Evolutionary conservation across 2,329 filamentous ascomycete genomes (phyloP).

Genomic region (Pezicula radicicola): DNA sequence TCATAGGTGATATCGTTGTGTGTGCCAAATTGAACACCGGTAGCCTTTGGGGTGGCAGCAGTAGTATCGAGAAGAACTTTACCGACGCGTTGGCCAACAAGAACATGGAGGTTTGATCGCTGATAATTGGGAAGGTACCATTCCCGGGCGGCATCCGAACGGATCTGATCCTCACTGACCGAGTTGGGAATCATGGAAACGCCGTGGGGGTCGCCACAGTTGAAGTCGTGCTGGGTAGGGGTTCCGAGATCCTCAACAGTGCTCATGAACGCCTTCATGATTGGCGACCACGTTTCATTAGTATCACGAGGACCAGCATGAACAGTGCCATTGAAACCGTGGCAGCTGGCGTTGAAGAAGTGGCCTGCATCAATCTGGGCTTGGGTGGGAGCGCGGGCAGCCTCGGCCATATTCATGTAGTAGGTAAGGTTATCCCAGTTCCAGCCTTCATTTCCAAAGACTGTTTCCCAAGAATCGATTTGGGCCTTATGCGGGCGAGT

Average conservation of each 20-base stretch:
- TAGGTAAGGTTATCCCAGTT: slow-evolving; percentile 2
- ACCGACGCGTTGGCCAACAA: slow-evolving; percentile 25
- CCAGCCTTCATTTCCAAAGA: slow-evolving; percentile 4
- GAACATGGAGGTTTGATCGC: slow-evolving; percentile 11
- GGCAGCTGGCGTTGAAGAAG: slow-evolving; percentile 18
- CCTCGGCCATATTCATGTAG: slow-evolving; percentile 11
- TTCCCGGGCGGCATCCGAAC: slow-evolving; percentile 25
- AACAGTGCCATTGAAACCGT: slow-evolving; percentile 22
- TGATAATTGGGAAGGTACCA: slow-evolving; percentile 25
- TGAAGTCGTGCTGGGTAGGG: slow-evolving; percentile 10
- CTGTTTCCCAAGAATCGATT: slow-evolving; percentile 7
- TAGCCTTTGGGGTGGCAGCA: slow-evolving; percentile 10
- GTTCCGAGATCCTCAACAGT: slow-evolving; percentile 8
- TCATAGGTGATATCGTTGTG: slow-evolving; percentile 18
- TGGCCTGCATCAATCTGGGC: slow-evolving; percentile 20
- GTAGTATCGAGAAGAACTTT: slow-evolving; percentile 18
- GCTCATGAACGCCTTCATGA: slow-evolving; percentile 24
- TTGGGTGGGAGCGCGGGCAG: slow-evolving; percentile 14
- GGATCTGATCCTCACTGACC: slow-evolving; percentile 15
- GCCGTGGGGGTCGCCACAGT: slow-evolving; percentile 26
- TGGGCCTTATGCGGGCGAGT: slow-evolving; percentile 24
- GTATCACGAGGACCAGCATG: slow-evolving; percentile 21
- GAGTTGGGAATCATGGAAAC: slow-evolving; percentile 28
- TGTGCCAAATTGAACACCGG: slow-evolving; percentile 25
- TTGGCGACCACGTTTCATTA: slow-evolving; percentile 16